phyloP scores from a whole-genome alignment of 352 stramenopile genomes.

The Globisporangium cederbergense region DNA sequence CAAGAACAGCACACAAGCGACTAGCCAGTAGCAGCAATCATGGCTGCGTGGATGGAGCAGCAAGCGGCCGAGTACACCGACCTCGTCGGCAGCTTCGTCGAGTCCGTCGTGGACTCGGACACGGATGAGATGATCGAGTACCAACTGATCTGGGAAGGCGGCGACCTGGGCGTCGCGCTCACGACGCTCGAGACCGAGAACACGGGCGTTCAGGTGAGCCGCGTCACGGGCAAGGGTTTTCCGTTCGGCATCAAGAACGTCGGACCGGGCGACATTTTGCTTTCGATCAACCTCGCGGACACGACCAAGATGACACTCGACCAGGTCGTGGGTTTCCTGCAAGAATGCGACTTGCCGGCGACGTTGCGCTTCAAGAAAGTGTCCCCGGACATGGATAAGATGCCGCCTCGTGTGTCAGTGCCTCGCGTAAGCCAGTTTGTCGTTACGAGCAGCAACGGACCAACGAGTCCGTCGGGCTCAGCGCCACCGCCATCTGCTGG shows the following conservation, averaged over 20 bases:
- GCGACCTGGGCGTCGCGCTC: constrained; percentile 79
- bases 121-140: constrained; percentile 87
- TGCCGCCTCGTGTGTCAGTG: constrained; percentile 26
- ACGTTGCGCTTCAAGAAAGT: constrained; percentile 87
- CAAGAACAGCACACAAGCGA: constrained; percentile 21
- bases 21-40: not conserved
- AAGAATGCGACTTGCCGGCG: constrained; percentile 80
- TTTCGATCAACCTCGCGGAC: constrained; percentile 83
- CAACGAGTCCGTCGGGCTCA: constrained; percentile 56
- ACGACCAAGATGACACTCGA: constrained; percentile 76
- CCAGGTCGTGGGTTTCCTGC: constrained; percentile 77
- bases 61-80: constrained; percentile 83
- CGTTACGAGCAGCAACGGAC: constrained; percentile 49
- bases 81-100: constrained; percentile 81
- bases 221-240: constrained; percentile 84
- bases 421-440: constrained; percentile 64
- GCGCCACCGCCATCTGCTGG: constrained; percentile 19
- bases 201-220: constrained; percentile 69
- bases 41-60: constrained; percentile 73
- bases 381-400: constrained; percentile 46
- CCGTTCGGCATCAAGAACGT: constrained; percentile 89
- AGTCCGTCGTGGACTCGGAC: constrained; percentile 76
- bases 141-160: constrained; percentile 87
- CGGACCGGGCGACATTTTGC: constrained; percentile 67
- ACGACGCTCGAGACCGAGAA: constrained; percentile 62